Conservation (phyloP, 805 yeast genomes). For the Yarrowia sp. region DNA sequence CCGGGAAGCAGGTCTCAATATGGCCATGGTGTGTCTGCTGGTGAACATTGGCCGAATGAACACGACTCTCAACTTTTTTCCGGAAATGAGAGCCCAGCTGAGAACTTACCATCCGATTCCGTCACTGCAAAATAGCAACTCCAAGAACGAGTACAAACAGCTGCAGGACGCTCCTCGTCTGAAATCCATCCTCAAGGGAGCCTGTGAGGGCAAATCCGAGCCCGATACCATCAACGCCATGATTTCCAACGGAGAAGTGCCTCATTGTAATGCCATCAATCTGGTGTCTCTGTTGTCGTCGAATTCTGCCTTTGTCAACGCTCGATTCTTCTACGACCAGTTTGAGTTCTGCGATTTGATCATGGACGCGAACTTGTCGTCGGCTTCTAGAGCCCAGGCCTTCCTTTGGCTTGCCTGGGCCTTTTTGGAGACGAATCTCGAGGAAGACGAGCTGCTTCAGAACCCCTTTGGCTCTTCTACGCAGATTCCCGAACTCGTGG, state of each 20-base stretch:
- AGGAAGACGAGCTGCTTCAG: constrained; percentile 56
- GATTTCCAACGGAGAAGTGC: constrained; percentile 47
- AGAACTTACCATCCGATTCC: constrained; percentile 96
- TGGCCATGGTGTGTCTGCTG: constrained; percentile 80
- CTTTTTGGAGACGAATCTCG: constrained; percentile 74
- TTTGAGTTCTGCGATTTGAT: constrained; percentile 76
- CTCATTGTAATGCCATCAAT: constrained; percentile 73
- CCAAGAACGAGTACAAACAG: constrained; percentile 67
- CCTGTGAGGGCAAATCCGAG: constrained; percentile 71
- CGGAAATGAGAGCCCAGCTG: constrained; percentile 92
- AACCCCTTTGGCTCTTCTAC: constrained; percentile 68
- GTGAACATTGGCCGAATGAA: constrained; percentile 94
- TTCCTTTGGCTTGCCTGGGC: constrained; percentile 86
- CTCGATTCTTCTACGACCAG: constrained; percentile 50
- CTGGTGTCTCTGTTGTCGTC: constrained; percentile 76
- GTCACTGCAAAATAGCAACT: constrained; percentile 73
- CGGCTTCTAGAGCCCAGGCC: constrained; percentile 70
- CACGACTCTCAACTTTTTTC: constrained; percentile 90
- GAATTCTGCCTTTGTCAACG: constrained; percentile 60
- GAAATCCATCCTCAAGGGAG: constrained; percentile 86
- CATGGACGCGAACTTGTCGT: constrained; percentile 64
- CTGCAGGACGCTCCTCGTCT: constrained; percentile 94
- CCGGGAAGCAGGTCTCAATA: constrained; percentile 66
- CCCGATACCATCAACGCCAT: constrained; percentile 60
- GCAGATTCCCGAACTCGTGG: constrained; percentile 52